These are phyloP conservation scores for Apiotrichum brassicae DNA, from an alignment of 1,284 basidiomycete genomes.

Conservation along the genomic window DNA sequence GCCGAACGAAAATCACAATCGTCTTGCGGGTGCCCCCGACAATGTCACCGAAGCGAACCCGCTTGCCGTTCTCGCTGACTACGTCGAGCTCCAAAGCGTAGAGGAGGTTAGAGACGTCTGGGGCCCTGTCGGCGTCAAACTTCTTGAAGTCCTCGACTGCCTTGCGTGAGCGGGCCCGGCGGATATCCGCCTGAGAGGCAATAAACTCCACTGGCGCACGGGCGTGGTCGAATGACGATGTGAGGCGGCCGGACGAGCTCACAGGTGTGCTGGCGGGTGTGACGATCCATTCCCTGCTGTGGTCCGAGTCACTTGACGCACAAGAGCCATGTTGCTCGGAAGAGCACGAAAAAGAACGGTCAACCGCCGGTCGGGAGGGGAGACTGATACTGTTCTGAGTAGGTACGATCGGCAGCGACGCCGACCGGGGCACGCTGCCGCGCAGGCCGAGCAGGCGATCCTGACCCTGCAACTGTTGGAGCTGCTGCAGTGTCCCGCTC, in stretches of 20 bases:
- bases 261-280: neutral
- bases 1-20: conserved; percentile 56
- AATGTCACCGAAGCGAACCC: conserved; percentile 64
- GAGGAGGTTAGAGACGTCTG: conserved; percentile 46
- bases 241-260: neutral
- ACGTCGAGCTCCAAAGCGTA: conserved; percentile 60
- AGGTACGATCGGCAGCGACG: neutral
- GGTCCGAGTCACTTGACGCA: neutral
- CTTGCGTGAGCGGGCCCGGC: no score
- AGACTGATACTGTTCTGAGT: no score
- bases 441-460: neutral
- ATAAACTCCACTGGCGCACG: neutral
- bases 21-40: conserved; percentile 53
- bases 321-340: neutral
- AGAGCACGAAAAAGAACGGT: neutral
- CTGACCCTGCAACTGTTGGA: neutral
- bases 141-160: conserved; percentile 1
- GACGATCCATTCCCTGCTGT: neutral
- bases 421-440: neutral
- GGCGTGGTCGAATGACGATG: no score
- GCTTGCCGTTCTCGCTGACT: conserved; percentile 60
- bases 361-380: no score
- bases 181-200: neutral
- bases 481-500: neutral
- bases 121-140: conserved; percentile 16